Conservation (phyloP, 805 yeast genomes). For the Lipomyces starkeyi region DNA sequence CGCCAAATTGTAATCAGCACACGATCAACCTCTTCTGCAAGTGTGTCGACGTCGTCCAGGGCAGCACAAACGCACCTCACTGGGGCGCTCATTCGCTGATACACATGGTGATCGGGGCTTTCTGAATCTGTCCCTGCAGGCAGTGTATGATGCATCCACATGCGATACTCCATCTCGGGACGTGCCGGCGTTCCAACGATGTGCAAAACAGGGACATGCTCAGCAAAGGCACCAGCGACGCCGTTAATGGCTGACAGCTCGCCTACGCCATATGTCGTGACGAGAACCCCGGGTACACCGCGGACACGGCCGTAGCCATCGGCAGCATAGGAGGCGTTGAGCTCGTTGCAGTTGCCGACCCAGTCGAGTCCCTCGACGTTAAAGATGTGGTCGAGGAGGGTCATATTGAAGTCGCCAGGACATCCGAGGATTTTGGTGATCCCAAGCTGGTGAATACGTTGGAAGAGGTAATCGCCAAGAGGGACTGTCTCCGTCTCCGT, state of each 20-base stretch:
- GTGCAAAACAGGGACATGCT: constrained; percentile 77
- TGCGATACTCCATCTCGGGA: constrained; percentile 47
- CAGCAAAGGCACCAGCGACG: constrained; percentile 81
- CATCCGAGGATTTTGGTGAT: constrained; percentile 55
- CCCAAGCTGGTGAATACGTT: constrained; percentile 36
- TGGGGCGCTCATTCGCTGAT: constrained; percentile 64
- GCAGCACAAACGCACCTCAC: constrained; percentile 63
- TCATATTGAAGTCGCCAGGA: constrained; percentile 55
- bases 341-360: constrained; percentile 87
- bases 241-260: constrained; percentile 80
- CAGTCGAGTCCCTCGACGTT: constrained; percentile 58
- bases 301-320: constrained; percentile 83
- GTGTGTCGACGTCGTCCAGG: constrained; percentile 53
- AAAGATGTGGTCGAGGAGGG: constrained; percentile 49
- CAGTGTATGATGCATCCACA: constrained; percentile 50
- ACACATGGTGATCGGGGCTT: constrained; percentile 69
- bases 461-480: constrained; percentile 37
- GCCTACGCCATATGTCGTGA: constrained; percentile 88
- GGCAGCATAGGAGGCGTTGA: constrained; percentile 87
- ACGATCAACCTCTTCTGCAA: constrained; percentile 68
- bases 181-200: constrained; percentile 77
- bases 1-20: constrained; percentile 62
- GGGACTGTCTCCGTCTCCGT: constrained; percentile 37
- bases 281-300: constrained; percentile 66
- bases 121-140: constrained; percentile 45